These are phyloP conservation scores for Mycosarcoma mackinlayi DNA, from an alignment of 1,284 basidiomycete species.

Conservation along the genomic window DNA sequence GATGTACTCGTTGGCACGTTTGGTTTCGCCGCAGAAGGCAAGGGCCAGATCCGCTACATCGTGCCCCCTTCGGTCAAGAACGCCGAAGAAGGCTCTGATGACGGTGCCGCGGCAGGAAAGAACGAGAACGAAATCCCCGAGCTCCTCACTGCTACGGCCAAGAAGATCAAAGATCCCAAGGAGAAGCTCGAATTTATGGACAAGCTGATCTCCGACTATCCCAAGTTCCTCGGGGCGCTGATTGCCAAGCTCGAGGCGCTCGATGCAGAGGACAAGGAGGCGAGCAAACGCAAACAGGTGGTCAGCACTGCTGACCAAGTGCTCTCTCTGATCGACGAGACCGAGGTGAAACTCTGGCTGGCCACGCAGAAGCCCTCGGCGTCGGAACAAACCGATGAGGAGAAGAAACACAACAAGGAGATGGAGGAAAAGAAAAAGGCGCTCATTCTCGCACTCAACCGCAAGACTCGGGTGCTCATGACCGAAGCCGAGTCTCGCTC, in stretches of 20 bases:
- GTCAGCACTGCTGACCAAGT: slow-evolving; percentile 57
- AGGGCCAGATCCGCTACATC: slow-evolving; percentile 60
- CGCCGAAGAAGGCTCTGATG: slow-evolving; percentile 27
- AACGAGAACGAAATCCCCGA: slow-evolving; percentile 60
- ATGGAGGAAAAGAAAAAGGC: slow-evolving; percentile 64
- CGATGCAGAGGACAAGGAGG: slow-evolving; percentile 42
- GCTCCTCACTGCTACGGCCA: slow-evolving; percentile 61
- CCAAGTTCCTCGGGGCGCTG: slow-evolving; percentile 60
- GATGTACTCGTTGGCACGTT: slow-evolving; percentile 67
- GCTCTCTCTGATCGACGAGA: slow-evolving; percentile 57
- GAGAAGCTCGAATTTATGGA: slow-evolving; percentile 64
- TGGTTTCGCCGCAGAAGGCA: slow-evolving; percentile 56
- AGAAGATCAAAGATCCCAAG: slow-evolving; percentile 64
- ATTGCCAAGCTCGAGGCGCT: slow-evolving; percentile 62
- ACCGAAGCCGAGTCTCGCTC: slow-evolving; percentile 38
- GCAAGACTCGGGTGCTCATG: slow-evolving; percentile 54
- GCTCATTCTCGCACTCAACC: slow-evolving; percentile 59
- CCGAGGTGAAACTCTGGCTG: slow-evolving; percentile 56
- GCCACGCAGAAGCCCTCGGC: slow-evolving; percentile 59
- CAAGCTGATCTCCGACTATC: slow-evolving; percentile 60
- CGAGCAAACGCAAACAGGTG: slow-evolving; percentile 40
- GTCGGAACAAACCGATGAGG: slow-evolving; percentile 60
- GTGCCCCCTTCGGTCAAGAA: slow-evolving; percentile 64
- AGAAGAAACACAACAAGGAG: slow-evolving; percentile 58
- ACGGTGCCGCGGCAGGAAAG: slow-evolving; percentile 31